Base-by-base conservation (phyloP, 441 rosid genomes). In the Pelargonium australe region DNA sequence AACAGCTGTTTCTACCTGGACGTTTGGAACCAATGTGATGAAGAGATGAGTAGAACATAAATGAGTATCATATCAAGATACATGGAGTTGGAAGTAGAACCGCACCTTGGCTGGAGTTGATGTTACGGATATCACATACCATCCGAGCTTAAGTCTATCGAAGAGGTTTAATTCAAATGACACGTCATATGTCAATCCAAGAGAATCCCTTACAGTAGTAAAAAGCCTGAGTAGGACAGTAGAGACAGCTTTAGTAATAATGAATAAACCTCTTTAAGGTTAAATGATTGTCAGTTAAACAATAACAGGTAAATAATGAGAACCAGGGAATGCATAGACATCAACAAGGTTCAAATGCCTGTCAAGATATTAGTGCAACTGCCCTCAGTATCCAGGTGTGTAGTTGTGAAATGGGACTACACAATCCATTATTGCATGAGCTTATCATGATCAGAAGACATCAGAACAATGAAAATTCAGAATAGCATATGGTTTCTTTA, bases 61-160 rank as follows among this genome's bases (percentile, higher is more conserved):
- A 23, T 47, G 58, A 69, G 1, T 20, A 45, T 20, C 3, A 70
- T 68, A 43, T 45, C 62, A 14, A 76, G 66, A 72, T 74, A 16
- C 5, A 74, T 37, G 65, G 25, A 16, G 5, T 72, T 37, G 65
- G 19, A 14, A 77, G 68, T 68, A 41, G 58, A 77, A 57, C 68
- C 67, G 61, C 83, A 95, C 97, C 98, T 95, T 95, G 75, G 83
- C 80, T 2, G 99, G 99, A 70, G 99, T 90, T 45, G 99, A 95
- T 69, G 99, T 95, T 63, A 95, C 99, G 67, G 98, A 92, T 79
- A 95, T 79, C 78, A 95, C 99, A 84, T 92, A 95, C 99, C 99
- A 95, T 63, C 99, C 99, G 69, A 95, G 98, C 69, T 88, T 85
- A 70, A 95, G 90, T 81, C 94, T 87, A 77, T 95, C 99, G 77